Percentiles rank a stretch among this genome's conserved stretches.
These are phyloP conservation scores for Torrubiella hemipterigena DNA, from an alignment of 2,329 filamentous ascomycete species.

Conservation along the genomic window DNA sequence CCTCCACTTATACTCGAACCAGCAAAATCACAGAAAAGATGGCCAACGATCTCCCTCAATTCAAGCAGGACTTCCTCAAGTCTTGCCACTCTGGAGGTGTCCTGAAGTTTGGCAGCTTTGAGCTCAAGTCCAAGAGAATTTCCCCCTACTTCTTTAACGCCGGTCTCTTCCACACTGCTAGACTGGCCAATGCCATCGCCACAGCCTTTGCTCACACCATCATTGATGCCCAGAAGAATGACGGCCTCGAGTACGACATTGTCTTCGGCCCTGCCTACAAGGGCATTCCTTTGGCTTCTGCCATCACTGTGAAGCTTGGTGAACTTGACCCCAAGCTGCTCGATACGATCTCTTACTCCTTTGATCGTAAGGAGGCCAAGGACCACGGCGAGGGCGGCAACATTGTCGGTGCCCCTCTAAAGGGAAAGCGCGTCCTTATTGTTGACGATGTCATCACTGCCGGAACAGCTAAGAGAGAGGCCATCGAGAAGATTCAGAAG, in stretches of 20 bases:
- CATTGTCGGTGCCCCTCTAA: slow-evolving; percentile 78
- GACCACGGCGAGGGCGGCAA: slow-evolving; percentile 89
- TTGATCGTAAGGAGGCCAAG: slow-evolving; percentile 95
- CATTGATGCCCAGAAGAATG: slow-evolving; percentile 30
- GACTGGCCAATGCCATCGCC: slow-evolving; percentile 65
- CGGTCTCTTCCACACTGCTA: slow-evolving; percentile 74
- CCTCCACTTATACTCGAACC: not conserved
- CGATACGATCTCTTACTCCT: slow-evolving; percentile 66
- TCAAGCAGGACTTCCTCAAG: slow-evolving; percentile 63
- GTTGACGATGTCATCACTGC: slow-evolving; percentile 96
- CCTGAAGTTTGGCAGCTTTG: slow-evolving; percentile 73
- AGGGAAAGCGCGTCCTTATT: slow-evolving; percentile 77
- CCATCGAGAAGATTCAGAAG: slow-evolving; percentile 75
- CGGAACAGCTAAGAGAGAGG: slow-evolving; percentile 86
- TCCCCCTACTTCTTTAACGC: slow-evolving; percentile 99
- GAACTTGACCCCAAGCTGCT: slow-evolving; percentile 55
- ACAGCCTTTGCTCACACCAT: slow-evolving; percentile 67
- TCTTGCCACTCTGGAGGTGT: slow-evolving; percentile 56
- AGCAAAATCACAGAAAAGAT: slow-evolving; percentile 16
- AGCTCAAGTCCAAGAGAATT: slow-evolving; percentile 80
- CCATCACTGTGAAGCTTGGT: slow-evolving; percentile 64
- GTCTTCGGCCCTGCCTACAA: slow-evolving; percentile 95
- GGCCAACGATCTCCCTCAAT: slow-evolving; percentile 38
- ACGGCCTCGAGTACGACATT: slow-evolving; percentile 57
- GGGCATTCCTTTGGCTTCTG: slow-evolving; percentile 80